Base-by-base conservation (phyloP, 1,139 yeast species). In the Yamadazyma diospyri region DNA sequence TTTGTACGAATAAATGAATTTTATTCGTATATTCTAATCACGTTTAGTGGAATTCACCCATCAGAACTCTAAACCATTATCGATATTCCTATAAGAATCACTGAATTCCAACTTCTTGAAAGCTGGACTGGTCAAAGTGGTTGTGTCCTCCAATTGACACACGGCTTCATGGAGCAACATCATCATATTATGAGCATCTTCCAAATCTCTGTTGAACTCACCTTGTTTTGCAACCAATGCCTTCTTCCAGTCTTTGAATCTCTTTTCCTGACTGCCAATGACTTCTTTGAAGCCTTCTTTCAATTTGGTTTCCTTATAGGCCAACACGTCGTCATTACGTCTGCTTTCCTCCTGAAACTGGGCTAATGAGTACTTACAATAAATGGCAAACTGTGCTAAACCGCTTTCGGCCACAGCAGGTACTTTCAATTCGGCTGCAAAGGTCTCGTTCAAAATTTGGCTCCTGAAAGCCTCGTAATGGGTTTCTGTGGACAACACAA, bases 171-270 rank as follows among this genome's bases (percentile, higher is more conserved):
- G 71, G 33, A 76, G 47, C 10, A 45, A 38, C 12, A 62, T 48
- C 19, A 72, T 50, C 13, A 53, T 45, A 9, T 47, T 47, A 40
- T 74, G 74, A 33, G 64, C 45, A 5, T 44, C 48, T 38, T 73
- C 78, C 40, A 81, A 69, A 38, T 78, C 86, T 25, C 59, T 53
- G 45, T 81, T 81, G 46, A 77, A 69, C 33, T 55, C 56, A 18
- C 64, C 64, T 52, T 83, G 92, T 45, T 73, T 73, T 13, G 61
- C 64, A 29, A 73, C 64, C 36, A 85, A 63, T 3, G 74, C 77
- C 31, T 55, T 56, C 43, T 78, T 77, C 89, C 92, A 83, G 26
- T 72, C 76, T 47, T 73, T 74, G 48, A 84, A 82, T 42, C 76
- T 69, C 35, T 57, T 62, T 45, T 82, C 87, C 51, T 83, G 85